These are phyloP conservation scores for Chaetomium cochliodes DNA, from an alignment of 495 filamentous ascomycete species.

Conservation along the genomic window DNA sequence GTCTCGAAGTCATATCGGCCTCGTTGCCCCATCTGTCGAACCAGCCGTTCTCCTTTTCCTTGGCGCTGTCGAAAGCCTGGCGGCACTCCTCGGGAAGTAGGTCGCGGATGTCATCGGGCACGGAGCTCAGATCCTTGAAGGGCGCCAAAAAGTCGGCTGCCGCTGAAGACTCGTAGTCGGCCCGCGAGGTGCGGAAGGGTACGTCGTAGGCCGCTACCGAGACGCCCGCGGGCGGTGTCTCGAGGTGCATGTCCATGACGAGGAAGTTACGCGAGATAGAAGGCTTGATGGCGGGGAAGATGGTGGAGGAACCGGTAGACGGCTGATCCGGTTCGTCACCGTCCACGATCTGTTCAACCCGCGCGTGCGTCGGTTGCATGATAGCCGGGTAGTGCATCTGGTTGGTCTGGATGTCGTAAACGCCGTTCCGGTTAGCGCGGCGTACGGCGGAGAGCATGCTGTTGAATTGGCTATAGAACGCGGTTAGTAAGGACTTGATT, in stretches of 20 bases:
- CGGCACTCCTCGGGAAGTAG: constrained; percentile 72
- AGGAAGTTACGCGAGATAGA: constrained; percentile 71
- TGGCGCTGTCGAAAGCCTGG: constrained; percentile 62
- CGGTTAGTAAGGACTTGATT: constrained; percentile 16
- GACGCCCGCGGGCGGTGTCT: constrained; percentile 52
- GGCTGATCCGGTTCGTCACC: constrained; percentile 14
- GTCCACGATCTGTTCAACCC: constrained; percentile 65
- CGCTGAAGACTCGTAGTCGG: constrained; percentile 24
- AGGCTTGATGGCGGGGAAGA: constrained; percentile 64
- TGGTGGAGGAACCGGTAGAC: constrained; percentile 28
- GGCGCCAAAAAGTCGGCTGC: constrained; percentile 49
- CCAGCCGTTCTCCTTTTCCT: constrained; percentile 64
- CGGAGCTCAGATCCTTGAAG: constrained; percentile 63
- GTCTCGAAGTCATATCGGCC: constrained; percentile 44
- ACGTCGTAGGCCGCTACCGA: constrained; percentile 48
- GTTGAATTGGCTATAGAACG: constrained; percentile 70
- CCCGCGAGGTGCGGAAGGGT: constrained; percentile 39
- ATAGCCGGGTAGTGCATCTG: constrained; percentile 77
- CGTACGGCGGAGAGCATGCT: constrained; percentile 61
- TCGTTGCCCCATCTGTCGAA: constrained; percentile 70
- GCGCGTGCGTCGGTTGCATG: constrained; percentile 86
- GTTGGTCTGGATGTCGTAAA: constrained; percentile 95
- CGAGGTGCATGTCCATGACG: constrained; percentile 68
- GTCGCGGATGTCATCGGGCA: constrained; percentile 65
- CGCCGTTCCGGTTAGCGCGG: constrained; percentile 64